phyloP scores from a whole-genome alignment of 2,329 filamentous ascomycete species.

The Curvularia sp. region DNA sequence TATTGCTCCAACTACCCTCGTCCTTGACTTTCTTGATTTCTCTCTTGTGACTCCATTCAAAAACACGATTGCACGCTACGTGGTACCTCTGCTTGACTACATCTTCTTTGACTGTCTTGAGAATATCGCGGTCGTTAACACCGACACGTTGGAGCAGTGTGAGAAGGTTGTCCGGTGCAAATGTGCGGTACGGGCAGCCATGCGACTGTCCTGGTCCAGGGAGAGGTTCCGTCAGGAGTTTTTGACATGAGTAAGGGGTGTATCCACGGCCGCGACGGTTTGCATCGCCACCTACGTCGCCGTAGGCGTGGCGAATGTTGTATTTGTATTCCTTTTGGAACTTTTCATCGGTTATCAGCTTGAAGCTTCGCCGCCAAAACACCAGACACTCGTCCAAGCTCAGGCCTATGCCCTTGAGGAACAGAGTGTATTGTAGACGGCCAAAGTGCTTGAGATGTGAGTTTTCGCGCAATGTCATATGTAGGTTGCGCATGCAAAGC shows the following conservation, averaged over 20 bases:
- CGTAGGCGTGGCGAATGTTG: constrained; percentile 94
- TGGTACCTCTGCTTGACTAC: constrained; percentile 89
- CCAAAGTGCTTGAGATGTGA: constrained; percentile 92
- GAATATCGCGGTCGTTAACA: constrained; percentile 76
- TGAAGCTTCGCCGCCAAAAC: constrained; percentile 91
- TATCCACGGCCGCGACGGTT: constrained; percentile 89
- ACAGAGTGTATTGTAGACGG: constrained; percentile 92
- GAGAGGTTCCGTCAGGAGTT: constrained; percentile 87
- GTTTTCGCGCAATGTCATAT: constrained; percentile 83
- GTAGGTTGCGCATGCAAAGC: constrained; percentile 92
- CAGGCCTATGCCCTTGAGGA: constrained; percentile 94
- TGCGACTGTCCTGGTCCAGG: constrained; percentile 88
- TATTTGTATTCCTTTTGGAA: constrained; percentile 99
- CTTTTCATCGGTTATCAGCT: constrained; percentile 85
- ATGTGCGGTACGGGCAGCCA: constrained; percentile 96
- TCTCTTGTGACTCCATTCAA: constrained; percentile 81
- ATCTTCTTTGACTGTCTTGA: constrained; percentile 86
- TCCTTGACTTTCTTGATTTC: constrained; percentile 61
- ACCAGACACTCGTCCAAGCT: constrained; percentile 88
- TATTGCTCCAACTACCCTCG: constrained; percentile 59
- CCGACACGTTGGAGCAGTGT: constrained; percentile 78
- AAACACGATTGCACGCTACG: constrained; percentile 95
- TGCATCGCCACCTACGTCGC: constrained; percentile 90
- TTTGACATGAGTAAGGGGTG: constrained; percentile 91
- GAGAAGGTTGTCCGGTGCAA: constrained; percentile 84